Base-by-base conservation (phyloP, 2,329 filamentous ascomycete genomes). In the Fusarium sp. region DNA sequence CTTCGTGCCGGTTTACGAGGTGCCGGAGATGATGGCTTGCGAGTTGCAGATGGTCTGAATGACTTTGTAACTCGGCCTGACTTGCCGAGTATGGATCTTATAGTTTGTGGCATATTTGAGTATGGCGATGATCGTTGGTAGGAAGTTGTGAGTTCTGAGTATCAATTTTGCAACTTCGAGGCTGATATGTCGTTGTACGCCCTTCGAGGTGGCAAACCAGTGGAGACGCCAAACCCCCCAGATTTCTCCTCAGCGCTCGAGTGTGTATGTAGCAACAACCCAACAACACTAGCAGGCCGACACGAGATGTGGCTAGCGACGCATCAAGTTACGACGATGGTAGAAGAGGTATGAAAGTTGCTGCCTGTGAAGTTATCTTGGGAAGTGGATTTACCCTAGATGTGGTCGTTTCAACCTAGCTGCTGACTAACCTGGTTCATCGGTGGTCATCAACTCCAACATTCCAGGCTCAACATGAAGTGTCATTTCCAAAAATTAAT, bases 61-160 rank as follows among this genome's bases (percentile, higher is more conserved):
- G 80, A 70, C 64, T 85, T 85, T 30, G 66, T 80, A 13, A 85
- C 77, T 32, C 84, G 81, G 27, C 76, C 79, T 16, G 82, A 80
- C 32, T 79, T 81, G 23, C 84, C 83, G 4, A 85, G 75, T 64
- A 85, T 84, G 3, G 84, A 83, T 10, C 79, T 81, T 58, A 85
- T 76, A 32, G 78, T 82, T 52, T 80, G 78, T 75, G 83, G 82
- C 61, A 68, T 79, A 18, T 67, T 60, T 18, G 13, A 2, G 2
- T 32, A 5, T 11, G 6, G 11, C 6, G 18, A 18, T 11, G 2
- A 2, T 8, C 25, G 6, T 23, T 5, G 13, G 6, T 11, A 3
- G 37, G 20, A n/a, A 23, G 27, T 37, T 52, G 52, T 11, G 20
- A 25, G 48, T 64, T 35, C 3, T 9, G 6, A 20, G 10, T 32